Evolutionary conservation across 805 yeast genomes (phyloP).

Genomic region (Monosporozyma aerobia): DNA sequence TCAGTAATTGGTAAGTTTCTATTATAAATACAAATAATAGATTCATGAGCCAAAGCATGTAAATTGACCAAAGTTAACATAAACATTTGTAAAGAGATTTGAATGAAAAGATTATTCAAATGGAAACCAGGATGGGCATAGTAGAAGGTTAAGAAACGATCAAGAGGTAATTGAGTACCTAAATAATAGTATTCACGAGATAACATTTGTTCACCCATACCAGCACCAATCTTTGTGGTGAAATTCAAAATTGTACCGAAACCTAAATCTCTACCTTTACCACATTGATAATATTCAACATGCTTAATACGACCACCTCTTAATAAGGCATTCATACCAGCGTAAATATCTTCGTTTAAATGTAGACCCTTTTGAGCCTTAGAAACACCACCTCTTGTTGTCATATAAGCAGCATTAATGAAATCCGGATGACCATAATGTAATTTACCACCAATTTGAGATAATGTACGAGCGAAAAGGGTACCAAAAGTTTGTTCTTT

Average conservation of each 20-base stretch:
- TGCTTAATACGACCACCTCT: conserved; percentile 87
- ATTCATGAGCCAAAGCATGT: conserved; percentile 64
- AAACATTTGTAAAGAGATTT: conserved; percentile 63
- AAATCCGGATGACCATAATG: conserved; percentile 90
- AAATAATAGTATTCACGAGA: conserved; percentile 76
- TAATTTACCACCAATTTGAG: conserved; percentile 77
- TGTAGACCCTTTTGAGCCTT: conserved; percentile 82
- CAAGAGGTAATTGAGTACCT: conserved; percentile 73
- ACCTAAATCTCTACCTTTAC: conserved; percentile 85
- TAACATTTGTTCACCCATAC: conserved; percentile 86
- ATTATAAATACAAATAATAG: conserved; percentile 60
- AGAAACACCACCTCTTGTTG: conserved; percentile 81
- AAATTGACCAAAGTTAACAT: conserved; percentile 61
- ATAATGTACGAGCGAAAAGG: conserved; percentile 69
- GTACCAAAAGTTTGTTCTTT: conserved; percentile 88
- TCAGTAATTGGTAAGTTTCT: conserved; percentile 60
- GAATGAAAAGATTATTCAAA: conserved; percentile 70
- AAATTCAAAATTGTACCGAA: conserved; percentile 78
- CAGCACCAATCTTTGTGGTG: conserved; percentile 85
- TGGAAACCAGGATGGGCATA: conserved; percentile 87
- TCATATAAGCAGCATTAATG: conserved; percentile 65
- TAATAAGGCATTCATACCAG: conserved; percentile 75
- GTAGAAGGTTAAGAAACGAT: conserved; percentile 72
- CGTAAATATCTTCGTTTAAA: conserved; percentile 80
- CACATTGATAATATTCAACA: conserved; percentile 83